Evolutionary conservation across 2,329 filamentous ascomycete genomes (phyloP).

Genomic region (Neonectria coccinea): DNA sequence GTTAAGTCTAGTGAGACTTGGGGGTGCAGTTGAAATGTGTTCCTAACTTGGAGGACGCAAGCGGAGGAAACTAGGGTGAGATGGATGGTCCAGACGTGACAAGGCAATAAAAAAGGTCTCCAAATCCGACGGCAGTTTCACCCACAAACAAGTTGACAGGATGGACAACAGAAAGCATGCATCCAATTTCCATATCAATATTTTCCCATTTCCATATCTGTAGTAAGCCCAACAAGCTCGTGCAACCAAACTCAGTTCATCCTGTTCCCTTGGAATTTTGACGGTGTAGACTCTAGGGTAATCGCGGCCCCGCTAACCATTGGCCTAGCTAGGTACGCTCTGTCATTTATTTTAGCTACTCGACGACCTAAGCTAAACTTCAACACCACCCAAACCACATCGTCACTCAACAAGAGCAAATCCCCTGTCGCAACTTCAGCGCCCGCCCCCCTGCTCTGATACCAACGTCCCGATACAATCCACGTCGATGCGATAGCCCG

Average conservation of each 20-base stretch:
- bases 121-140: neutral
- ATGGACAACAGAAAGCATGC: neutral
- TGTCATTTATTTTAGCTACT: slow-evolving; percentile 20
- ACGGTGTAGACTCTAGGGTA: slow-evolving; percentile 24
- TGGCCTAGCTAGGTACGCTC: slow-evolving; percentile 28
- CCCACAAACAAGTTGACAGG: neutral
- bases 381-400: slow-evolving; percentile 15
- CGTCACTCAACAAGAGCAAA: slow-evolving; percentile 11
- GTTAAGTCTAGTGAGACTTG: neutral
- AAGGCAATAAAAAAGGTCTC: neutral
- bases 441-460: neutral
- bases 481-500: slow-evolving; percentile 31
- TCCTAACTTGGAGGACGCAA: neutral
- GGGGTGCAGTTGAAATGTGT: slow-evolving; percentile 11
- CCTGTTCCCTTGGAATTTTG: neutral
- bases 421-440: slow-evolving; percentile 5
- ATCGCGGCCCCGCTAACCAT: slow-evolving; percentile 11
- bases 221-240: neutral
- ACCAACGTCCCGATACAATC: neutral
- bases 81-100: neutral
- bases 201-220: neutral
- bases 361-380: neutral
- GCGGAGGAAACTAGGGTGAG: neutral
- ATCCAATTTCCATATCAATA: neutral
- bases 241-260: neutral